Conservation (phyloP, 1,284 basidiomycete genomes). For the Anthracocystis walkeri region DNA sequence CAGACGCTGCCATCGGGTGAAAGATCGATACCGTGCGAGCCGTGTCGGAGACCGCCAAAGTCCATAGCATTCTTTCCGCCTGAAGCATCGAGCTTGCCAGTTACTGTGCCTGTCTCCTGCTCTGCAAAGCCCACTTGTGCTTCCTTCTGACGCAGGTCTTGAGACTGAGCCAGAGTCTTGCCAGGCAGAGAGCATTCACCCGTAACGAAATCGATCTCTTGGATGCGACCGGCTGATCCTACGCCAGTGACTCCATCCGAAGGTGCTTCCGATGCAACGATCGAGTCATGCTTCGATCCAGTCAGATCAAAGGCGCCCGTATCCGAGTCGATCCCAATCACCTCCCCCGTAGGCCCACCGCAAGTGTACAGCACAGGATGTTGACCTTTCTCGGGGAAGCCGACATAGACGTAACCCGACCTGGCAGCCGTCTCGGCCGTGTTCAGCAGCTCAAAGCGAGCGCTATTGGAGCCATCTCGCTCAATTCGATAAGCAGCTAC, state of each 20-base stretch:
- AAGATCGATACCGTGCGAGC: slow-evolving; percentile 34
- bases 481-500: slow-evolving; percentile 50
- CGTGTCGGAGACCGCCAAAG: slow-evolving; percentile 56
- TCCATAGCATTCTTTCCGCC: slow-evolving; percentile 48
- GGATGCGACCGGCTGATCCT: slow-evolving; percentile 50
- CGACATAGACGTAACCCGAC: slow-evolving; percentile 53
- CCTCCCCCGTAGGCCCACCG: slow-evolving; percentile 70
- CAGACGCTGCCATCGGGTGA: slow-evolving; percentile 29
- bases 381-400: slow-evolving; percentile 25
- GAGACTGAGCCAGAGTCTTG: slow-evolving; percentile 36
- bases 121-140: not conserved
- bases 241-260: slow-evolving; percentile 27
- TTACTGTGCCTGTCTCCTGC: not conserved
- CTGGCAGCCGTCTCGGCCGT: slow-evolving; percentile 50
- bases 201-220: slow-evolving; percentile 63
- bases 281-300: slow-evolving; percentile 22
- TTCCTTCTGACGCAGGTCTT: slow-evolving; percentile 11
- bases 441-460: slow-evolving; percentile 41
- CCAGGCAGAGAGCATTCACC: slow-evolving; percentile 49
- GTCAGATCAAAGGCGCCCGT: slow-evolving; percentile 61
- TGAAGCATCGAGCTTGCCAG: slow-evolving; percentile 28
- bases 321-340: slow-evolving; percentile 62
- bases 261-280: slow-evolving; percentile 14
- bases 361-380: slow-evolving; percentile 69
- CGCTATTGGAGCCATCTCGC: slow-evolving; percentile 7